These are phyloP conservation scores for Mortierella sp. DNA, from an alignment of 371 early-diverging fungal genomes.

Conservation along the genomic window DNA sequence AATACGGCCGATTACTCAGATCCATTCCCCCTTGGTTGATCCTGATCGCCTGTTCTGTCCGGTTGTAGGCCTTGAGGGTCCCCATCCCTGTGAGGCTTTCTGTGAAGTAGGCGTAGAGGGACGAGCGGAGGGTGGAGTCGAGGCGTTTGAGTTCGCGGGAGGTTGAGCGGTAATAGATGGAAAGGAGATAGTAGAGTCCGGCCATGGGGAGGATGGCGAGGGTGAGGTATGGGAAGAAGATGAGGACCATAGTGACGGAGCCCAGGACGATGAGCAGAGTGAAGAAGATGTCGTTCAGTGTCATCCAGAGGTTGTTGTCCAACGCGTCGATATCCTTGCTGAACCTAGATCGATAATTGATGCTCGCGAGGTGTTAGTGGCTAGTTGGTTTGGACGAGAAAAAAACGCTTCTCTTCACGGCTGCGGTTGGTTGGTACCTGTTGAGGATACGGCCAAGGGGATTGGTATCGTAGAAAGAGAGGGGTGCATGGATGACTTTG, in stretches of 20 bases:
- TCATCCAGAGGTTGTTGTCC: conserved; percentile 77
- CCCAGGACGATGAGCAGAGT: conserved; percentile 74
- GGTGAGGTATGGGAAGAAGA: conserved; percentile 18
- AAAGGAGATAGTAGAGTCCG: conserved; percentile 11
- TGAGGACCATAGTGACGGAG: conserved; percentile 72
- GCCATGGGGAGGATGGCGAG: conserved; percentile 14
- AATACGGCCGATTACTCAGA: conserved; percentile 70
- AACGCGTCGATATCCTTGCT: conserved; percentile 53
- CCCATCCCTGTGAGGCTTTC: conserved; percentile 77
- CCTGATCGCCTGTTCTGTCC: conserved; percentile 23
- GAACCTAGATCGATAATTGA: conserved; percentile 7
- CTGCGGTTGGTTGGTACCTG: no score
- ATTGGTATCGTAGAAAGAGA: conserved; percentile 87
- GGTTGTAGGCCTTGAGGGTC: conserved; percentile 80
- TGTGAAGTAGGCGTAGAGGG: conserved; percentile 85
- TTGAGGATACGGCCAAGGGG: conserved; percentile 84
- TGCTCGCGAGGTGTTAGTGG: no score
- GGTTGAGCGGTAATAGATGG: conserved; percentile 62
- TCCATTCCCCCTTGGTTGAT: conserved; percentile 57
- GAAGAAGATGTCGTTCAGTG: conserved; percentile 73
- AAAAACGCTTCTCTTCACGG: no score
- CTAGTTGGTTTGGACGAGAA: no score
- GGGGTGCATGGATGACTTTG: conserved; percentile 74
- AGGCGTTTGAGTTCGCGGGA: conserved; percentile 83
- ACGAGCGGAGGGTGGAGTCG: conserved; percentile 83